Evolutionary conservation across 108 stramenopile genomes (phyloP).

Genomic region (Nannochloropsis gaditana): DNA sequence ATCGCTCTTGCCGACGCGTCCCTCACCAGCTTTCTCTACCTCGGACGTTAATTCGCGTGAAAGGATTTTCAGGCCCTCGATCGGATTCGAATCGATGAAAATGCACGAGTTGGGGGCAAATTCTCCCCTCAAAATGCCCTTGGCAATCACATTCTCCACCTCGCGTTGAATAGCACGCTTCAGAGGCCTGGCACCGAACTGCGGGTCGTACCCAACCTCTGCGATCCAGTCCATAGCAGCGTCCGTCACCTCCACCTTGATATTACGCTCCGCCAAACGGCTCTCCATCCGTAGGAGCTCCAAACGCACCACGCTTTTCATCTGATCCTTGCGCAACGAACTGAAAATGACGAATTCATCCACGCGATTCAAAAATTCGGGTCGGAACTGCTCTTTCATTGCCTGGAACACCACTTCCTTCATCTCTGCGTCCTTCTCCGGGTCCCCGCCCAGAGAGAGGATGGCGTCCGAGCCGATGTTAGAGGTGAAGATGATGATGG

Average conservation of each 20-base stretch:
- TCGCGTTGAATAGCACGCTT: conserved; percentile 90
- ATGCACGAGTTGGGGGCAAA: conserved; percentile 35
- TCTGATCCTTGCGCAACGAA: conserved; percentile 64
- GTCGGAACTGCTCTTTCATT: conserved; percentile 73
- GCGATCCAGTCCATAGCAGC: conserved; percentile 53
- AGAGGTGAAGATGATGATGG: conserved; percentile 85
- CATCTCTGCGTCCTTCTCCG: conserved; percentile 33
- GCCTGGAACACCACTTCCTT: conserved; percentile 65
- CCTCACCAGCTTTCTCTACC: neutral
- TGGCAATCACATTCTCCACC: conserved; percentile 82
- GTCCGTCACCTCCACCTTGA: conserved; percentile 51
- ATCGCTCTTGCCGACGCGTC: neutral
- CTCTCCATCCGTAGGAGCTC: conserved; percentile 54
- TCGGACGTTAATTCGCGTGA: neutral
- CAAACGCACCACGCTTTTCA: conserved; percentile 64
- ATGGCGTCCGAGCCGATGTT: conserved; percentile 79
- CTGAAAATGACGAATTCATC: conserved; percentile 95
- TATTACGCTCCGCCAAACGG: conserved; percentile 51
- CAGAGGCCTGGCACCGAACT: conserved; percentile 92
- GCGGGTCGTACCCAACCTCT: conserved; percentile 76
- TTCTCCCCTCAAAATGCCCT: conserved; percentile 69
- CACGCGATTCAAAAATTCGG: conserved; percentile 97
- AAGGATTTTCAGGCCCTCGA: neutral
- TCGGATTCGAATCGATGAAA: neutral
- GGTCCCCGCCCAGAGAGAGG: conserved; percentile 54